Evolutionary conservation across 805 yeast genomes (phyloP), one percentile per base, ranked within the genome.

Genomic region (Monosporozyma solicola): DNA sequence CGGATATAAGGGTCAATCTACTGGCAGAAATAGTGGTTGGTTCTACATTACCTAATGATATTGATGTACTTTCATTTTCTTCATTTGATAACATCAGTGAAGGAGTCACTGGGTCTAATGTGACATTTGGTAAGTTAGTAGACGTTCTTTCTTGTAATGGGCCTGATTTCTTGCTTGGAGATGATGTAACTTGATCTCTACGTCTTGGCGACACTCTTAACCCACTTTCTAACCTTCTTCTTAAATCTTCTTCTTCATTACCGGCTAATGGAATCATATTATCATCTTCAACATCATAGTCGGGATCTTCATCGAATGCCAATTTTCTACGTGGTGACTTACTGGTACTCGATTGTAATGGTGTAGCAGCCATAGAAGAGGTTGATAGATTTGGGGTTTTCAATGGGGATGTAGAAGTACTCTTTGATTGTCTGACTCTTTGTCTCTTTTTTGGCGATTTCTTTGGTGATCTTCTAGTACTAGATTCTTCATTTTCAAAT

Each of bases 1-100:
- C 71, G 22, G 76, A 74, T 60, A 82, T 75, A 32, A 64, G 60
- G n/a, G 69, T 72, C 50, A 74, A 69, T 57, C 88, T 73, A 20
- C 76, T 72, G 2, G 75, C 74, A 3, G 86, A 80, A 20, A 83
- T 73, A 9, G 67, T 67, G 11, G 73, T 75, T 24, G 59, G 54
- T 32, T 58, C 63, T 45, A 50, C 55, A 29, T 54, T 57, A 43
- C 61, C 61, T 43, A 57, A 53, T 5, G 39, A 35, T 2, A 35
- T 35, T 13, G 63, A 51, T 11, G 37, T n/a, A 55, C 62, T 39
- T 61, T 35, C 67, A 29, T 41, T 68, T 16, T 56, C 59, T 41
- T 56, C 61, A 20, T 32, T 48, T 16, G 27, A 15, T 9, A 49
- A 16, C 35, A 27, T 41, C 9, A 45, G 39, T 10, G 47, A 24